Evolutionary conservation across 2,329 filamentous ascomycete genomes (phyloP), one percentile per base, ranked within the genome.

Genomic region (Thelonectria blattea): DNA sequence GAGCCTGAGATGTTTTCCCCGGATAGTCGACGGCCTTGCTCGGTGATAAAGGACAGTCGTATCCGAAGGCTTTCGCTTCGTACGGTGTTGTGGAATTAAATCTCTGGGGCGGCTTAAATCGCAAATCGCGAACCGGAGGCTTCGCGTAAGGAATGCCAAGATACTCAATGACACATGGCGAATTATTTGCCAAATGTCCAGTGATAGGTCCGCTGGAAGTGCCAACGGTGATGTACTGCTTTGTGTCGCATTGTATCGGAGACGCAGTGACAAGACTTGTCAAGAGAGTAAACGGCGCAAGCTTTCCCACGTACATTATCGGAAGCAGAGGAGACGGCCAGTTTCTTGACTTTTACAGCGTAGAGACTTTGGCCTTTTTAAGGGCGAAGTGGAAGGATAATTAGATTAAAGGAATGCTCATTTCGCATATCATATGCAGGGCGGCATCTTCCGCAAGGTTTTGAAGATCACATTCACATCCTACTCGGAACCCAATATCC

Each of bases 91-190:
- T 61, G 0, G 56, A 48, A 15, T n/a, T 57, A 45, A 76, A 70
- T 4, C 56, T 65, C n/a, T 73, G 56, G 6, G 78, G 77, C 17
- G 73, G 66, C 2, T 68, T 65, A 46, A 80, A 81, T 2, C 78
- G 74, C 55, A 78, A 64, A 14, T 73, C 56, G 5, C 74, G 75
- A 1, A 74, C 63, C 0, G 78, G 78, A 2, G 76, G 73, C 18
- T 73, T 73, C 8, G 74, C 78, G 52, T 77, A 80, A 3, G 75
- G 74, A 15, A 81, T 78, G 41, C 76, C 77, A 1, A 78, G 68
- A 49, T 76, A 79, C 60, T 79, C 76, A 6, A 74, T 30, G 8
- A 79, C 76, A 17, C 68, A 69, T 0, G 63, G 32, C 5, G 70
- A 71, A 50, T 72, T 72, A 47, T 65, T 61, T 0, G 72, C 72